Evolutionary conservation across 2,329 filamentous ascomycete species (phyloP), one percentile per base, ranked within the genome.

Genomic region (Fusarium xyrophilum): DNA sequence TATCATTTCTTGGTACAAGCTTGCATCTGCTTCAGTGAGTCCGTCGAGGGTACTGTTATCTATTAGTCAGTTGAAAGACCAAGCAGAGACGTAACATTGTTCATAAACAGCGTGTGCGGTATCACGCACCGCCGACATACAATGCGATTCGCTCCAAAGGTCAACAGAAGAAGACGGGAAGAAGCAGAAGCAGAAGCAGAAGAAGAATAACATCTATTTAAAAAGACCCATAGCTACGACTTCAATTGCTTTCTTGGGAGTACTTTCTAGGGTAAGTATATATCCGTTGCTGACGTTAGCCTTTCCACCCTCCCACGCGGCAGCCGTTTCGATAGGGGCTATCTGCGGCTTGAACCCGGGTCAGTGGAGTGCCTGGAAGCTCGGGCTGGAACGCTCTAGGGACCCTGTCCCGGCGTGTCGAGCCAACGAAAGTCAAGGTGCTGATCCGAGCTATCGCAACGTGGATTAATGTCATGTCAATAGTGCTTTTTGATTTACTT

Each of bases 381-480:
- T 60, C 60, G 30, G 30, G 30, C 30, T 61, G 46, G 44, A 60
- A 53, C 33, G 38, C 56, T 23, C 40, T n/a, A 27, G 39, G 56
- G 28, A 53, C 51, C 60, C 32, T 63, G 59, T 33, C 32, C 58
- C 28, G 21, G 60, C 44, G 47, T 44, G 53, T 48, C 57, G 35
- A 67, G 65, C 65, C 65, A 68, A 64, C 64, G 50, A 51, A 52
- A 68, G 46, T 39, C 52, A 55, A 68, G 55, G 43, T 69, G 53
- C 36, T 69, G 53, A 66, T 56, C 54, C 55, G 40, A 68, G 67
- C 54, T 69, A 71, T 73, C 64, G 67, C 68, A 70, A 73, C 71
- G 56, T 66, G 68, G 68, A 64, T 60, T 44, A 69, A 65, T 70
- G 67, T 60, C 63, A 70, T 65, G 56, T 68, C 36, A 56, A 52